Evolutionary conservation across 352 stramenopile species (phyloP).

Genomic region (Phytophthora pisi): DNA sequence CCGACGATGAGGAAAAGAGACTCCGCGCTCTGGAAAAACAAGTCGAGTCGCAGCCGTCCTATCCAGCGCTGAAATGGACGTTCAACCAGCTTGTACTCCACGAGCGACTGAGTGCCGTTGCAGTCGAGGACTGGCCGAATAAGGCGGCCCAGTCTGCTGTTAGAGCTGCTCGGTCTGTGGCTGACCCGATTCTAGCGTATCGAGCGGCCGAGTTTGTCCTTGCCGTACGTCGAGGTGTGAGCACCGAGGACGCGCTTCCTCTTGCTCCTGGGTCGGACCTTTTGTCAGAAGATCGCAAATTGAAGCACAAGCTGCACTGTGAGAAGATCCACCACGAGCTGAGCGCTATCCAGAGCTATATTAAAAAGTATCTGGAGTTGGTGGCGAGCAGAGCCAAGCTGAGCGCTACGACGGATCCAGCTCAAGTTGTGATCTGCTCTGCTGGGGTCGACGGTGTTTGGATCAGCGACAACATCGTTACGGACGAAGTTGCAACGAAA

Average conservation of each 20-base stretch:
- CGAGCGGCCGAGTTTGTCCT: constrained; percentile 17
- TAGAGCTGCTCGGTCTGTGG: not conserved
- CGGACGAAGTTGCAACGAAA: constrained; percentile 26
- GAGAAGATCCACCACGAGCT: constrained; percentile 22
- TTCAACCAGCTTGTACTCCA: constrained; percentile 33
- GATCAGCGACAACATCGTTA: constrained; percentile 43
- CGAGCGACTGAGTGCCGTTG: constrained; percentile 19
- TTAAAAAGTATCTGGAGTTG: constrained; percentile 9
- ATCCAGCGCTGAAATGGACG: constrained; percentile 26
- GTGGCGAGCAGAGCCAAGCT: constrained; percentile 18
- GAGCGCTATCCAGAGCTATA: constrained; percentile 10
- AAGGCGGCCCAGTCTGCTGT: not conserved
- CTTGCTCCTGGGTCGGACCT: constrained; percentile 10
- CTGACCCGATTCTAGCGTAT: not conserved
- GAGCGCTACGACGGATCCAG: not conserved
- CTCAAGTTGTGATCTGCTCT: constrained; percentile 28
- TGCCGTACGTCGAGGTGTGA: constrained; percentile 17
- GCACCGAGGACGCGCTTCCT: constrained; percentile 14
- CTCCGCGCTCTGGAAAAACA: not conserved
- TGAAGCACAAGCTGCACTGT: constrained; percentile 27
- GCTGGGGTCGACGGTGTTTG: constrained; percentile 40
- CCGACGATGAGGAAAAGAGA: not conserved
- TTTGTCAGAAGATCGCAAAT: constrained; percentile 9
- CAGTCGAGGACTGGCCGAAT: constrained; percentile 22
- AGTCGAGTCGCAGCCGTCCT: constrained; percentile 14